Conservation (phyloP, 1,284 basidiomycete genomes). For the Fomitopsis palustris region DNA sequence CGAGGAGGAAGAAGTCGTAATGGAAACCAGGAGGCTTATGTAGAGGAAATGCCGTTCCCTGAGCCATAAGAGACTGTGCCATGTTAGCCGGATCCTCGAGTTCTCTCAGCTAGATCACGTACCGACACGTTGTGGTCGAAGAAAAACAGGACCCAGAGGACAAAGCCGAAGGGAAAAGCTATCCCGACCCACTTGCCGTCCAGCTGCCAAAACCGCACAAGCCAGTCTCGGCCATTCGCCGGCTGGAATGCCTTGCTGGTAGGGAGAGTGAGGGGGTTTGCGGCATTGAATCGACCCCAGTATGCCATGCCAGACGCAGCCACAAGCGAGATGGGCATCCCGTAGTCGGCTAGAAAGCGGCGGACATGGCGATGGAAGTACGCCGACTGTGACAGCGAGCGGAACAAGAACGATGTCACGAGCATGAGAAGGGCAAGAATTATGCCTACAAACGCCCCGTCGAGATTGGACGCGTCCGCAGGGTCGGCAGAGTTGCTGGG, state of each 20-base stretch:
- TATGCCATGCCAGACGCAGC: slow-evolving; percentile 76
- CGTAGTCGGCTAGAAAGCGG: slow-evolving; percentile 80
- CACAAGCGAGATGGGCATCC: slow-evolving; percentile 83
- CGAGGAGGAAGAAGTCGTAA: slow-evolving; percentile 86
- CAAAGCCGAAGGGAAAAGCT: slow-evolving; percentile 70
- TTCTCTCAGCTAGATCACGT: slow-evolving; percentile 23
- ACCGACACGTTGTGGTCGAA: slow-evolving; percentile 86
- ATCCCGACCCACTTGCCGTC: slow-evolving; percentile 88
- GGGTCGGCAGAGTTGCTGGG: slow-evolving; percentile 25
- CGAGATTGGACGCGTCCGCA: slow-evolving; percentile 27
- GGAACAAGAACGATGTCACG: slow-evolving; percentile 70
- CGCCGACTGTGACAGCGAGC: slow-evolving; percentile 55
- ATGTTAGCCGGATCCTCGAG: background rate
- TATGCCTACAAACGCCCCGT: slow-evolving; percentile 69
- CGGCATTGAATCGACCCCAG: slow-evolving; percentile 75
- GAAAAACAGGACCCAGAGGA: slow-evolving; percentile 73
- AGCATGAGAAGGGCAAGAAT: slow-evolving; percentile 80
- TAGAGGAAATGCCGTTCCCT: slow-evolving; percentile 88
- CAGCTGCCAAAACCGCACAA: slow-evolving; percentile 90
- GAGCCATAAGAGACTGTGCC: slow-evolving; percentile 83
- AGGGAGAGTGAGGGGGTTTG: slow-evolving; percentile 67
- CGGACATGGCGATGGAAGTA: slow-evolving; percentile 74
- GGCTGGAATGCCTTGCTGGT: slow-evolving; percentile 69
- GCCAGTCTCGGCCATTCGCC: slow-evolving; percentile 76
- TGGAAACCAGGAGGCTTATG: slow-evolving; percentile 93